Evolutionary conservation across 345 rosid genomes (phyloP).

Genomic region (Clausena lansium): DNA sequence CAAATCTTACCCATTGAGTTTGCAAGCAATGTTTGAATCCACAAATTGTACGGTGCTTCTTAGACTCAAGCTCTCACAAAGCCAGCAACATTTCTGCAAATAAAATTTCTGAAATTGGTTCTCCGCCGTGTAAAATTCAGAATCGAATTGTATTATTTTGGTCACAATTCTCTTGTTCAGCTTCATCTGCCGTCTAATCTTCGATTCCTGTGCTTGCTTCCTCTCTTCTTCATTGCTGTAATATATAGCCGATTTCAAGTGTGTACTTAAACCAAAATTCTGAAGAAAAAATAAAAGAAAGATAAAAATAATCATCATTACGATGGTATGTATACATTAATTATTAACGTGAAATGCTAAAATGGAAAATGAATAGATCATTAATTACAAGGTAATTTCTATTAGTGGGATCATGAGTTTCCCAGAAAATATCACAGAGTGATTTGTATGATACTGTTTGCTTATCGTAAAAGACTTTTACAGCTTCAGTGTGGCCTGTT

Average conservation of each 20-base stretch:
- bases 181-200: slow-evolving; percentile 23
- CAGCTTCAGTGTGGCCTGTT: slow-evolving; percentile 28
- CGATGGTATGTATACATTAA: no score
- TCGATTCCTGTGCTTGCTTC: slow-evolving; percentile 23
- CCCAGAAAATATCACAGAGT: slow-evolving; percentile 27
- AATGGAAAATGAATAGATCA: background rate
- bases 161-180: slow-evolving; percentile 22
- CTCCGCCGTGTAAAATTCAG: slow-evolving; percentile 11
- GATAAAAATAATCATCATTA: no score
- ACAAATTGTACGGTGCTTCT: slow-evolving; percentile 20
- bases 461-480: slow-evolving; percentile 13
- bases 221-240: slow-evolving; percentile 23
- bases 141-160: slow-evolving; percentile 5
- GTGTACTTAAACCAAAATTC: slow-evolving; percentile 22
- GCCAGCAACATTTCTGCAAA: slow-evolving; percentile 16
- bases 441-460: slow-evolving; percentile 11
- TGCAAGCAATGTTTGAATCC: slow-evolving; percentile 24
- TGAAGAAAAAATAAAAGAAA: background rate
- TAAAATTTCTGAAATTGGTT: slow-evolving; percentile 19
- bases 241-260: slow-evolving; percentile 17
- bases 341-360: background rate
- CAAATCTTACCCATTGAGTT: slow-evolving; percentile 23
- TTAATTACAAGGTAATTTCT: slow-evolving; percentile 16
- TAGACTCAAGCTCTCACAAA: slow-evolving; percentile 18
- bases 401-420: slow-evolving; percentile 19